Conservation (phyloP, 2,329 filamentous ascomycete species). For the Sclerotinia minor region DNA sequence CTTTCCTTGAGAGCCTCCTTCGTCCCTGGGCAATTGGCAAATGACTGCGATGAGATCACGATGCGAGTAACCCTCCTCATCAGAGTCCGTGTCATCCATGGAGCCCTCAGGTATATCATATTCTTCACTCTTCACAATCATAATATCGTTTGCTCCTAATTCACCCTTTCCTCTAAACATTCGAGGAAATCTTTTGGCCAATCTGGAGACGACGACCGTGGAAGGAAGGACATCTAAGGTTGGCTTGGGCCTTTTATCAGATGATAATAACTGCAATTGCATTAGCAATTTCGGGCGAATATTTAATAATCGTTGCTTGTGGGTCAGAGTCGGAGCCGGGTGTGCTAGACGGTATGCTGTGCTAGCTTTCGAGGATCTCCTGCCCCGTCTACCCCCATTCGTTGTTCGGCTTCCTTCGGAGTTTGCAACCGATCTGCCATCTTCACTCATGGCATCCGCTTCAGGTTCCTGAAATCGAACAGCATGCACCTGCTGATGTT, state of each 20-base stretch:
- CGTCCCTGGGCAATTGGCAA: constrained; percentile 58
- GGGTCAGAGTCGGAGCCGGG: constrained; percentile 59
- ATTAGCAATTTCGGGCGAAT: constrained; percentile 68
- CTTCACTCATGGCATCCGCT: constrained; percentile 40
- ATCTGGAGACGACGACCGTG: constrained; percentile 59
- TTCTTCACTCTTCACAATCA: constrained; percentile 70
- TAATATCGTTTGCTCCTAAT: constrained; percentile 67
- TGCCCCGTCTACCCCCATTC: constrained; percentile 43
- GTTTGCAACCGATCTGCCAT: constrained; percentile 39
- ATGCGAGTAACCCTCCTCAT: constrained; percentile 52
- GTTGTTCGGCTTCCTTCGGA: constrained; percentile 38
- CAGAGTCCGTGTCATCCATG: constrained; percentile 54
- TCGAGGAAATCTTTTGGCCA: constrained; percentile 62
- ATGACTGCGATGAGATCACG: constrained; percentile 67
- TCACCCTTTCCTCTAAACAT: constrained; percentile 64
- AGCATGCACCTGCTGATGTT: constrained; percentile 27
- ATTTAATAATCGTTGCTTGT: constrained; percentile 59
- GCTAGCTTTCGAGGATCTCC: constrained; percentile 53
- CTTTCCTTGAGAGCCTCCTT: constrained; percentile 45
- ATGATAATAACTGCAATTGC: constrained; percentile 67
- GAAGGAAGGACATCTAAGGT: constrained; percentile 74
- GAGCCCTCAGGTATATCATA: constrained; percentile 52
- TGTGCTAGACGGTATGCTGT: constrained; percentile 68
- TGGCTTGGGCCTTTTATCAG: constrained; percentile 62
- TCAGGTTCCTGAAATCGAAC: constrained; percentile 39